Percentiles rank a stretch among this genome's conserved stretches.
Evolutionary conservation across 1,284 basidiomycete species (phyloP).

Genomic region (Moniliophthora roreri): DNA sequence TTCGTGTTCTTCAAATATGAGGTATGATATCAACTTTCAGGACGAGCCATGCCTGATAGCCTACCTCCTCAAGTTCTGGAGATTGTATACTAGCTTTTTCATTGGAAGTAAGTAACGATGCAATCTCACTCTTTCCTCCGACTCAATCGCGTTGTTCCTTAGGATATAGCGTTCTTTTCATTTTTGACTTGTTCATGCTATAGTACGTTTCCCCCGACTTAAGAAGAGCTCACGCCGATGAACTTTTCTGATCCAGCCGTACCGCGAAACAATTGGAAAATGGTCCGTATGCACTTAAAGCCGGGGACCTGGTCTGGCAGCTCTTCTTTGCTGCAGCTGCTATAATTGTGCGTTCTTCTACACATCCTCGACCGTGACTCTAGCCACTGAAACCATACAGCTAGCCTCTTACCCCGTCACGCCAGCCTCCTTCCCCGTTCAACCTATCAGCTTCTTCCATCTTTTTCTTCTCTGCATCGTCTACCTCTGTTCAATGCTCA

Average conservation of each 20-base stretch:
- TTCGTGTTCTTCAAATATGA: no score
- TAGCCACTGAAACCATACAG: neutral
- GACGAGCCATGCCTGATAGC: no score
- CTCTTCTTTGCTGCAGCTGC: slow-evolving; percentile 62
- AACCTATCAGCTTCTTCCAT: slow-evolving; percentile 55
- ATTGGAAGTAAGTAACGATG: slow-evolving; percentile 55
- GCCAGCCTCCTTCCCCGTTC: slow-evolving; percentile 43
- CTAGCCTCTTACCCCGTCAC: neutral
- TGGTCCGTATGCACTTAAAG: slow-evolving; percentile 54
- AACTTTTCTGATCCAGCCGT: slow-evolving; percentile 41
- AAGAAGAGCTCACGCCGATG: neutral
- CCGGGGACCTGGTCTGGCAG: slow-evolving; percentile 77
- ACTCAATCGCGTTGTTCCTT: neutral
- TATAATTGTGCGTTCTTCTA: slow-evolving; percentile 53
- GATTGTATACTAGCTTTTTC: slow-evolving; percentile 77
- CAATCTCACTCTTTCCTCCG: neutral
- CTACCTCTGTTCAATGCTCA: slow-evolving; percentile 44
- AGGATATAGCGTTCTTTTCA: slow-evolving; percentile 59
- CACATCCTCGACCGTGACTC: neutral
- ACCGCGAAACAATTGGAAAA: slow-evolving; percentile 64
- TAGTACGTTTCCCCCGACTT: slow-evolving; percentile 49
- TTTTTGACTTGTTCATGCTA: slow-evolving; percentile 77
- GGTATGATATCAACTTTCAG: no score
- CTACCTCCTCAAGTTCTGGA: slow-evolving; percentile 58
- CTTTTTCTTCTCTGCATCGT: slow-evolving; percentile 57